Conservation (phyloP, 2,329 filamentous ascomycete species). For the Sporothrix curviconia region DNA sequence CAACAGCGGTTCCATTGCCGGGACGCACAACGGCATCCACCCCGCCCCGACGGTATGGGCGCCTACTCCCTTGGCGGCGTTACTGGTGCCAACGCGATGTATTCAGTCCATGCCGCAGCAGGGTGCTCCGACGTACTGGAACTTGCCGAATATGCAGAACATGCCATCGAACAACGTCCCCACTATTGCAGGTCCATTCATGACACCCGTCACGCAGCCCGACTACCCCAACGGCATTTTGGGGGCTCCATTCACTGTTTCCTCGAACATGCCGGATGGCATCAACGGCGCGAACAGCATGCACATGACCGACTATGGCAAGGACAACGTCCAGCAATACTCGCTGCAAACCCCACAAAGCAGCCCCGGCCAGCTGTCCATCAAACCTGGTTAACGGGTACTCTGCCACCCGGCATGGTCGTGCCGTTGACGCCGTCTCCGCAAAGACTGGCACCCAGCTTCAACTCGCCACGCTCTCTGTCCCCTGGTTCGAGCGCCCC, state of each 20-base stretch:
- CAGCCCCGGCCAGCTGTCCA: constrained; percentile 8
- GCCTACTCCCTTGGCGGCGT: not conserved
- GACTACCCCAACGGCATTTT: not conserved
- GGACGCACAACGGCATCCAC: not conserved
- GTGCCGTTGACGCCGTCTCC: constrained; percentile 23
- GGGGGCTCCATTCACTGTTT: not conserved
- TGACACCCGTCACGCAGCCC: constrained; percentile 5
- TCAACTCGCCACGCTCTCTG: constrained; percentile 38
- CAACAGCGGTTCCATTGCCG: no score
- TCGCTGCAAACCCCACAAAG: constrained; percentile 12
- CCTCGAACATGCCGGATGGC: not conserved
- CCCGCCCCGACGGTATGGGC: not conserved
- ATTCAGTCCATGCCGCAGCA: constrained; percentile 1
- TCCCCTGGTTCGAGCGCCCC: constrained; percentile 19
- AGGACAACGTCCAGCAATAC: not conserved
- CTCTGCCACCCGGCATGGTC: constrained; percentile 27
- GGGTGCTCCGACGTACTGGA: not conserved
- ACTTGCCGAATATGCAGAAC: no score
- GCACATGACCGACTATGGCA: constrained; percentile 5
- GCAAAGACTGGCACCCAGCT: constrained; percentile 32
- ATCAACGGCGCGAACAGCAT: not conserved
- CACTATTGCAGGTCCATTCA: constrained; percentile 1
- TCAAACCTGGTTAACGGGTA: constrained; percentile 4
- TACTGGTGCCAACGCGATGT: not conserved
- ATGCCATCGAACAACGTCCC: no score